Evolutionary conservation across 2,329 filamentous ascomycete species (phyloP).

Genomic region (Xylaria sp.): DNA sequence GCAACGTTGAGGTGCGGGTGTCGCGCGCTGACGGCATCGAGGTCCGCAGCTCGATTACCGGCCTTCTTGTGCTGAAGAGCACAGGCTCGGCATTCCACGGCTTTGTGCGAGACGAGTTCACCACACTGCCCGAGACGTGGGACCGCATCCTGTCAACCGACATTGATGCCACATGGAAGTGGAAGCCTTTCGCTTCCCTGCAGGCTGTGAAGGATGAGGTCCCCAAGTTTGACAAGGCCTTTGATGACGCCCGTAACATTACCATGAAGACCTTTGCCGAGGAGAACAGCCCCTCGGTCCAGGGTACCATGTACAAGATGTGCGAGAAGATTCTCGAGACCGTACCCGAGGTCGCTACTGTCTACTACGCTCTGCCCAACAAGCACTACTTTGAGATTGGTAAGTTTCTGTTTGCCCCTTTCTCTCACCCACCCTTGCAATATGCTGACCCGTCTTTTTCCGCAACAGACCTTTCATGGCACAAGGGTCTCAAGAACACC

Average conservation of each 20-base stretch:
- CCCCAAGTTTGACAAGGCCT: conserved; percentile 71
- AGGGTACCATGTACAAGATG: conserved; percentile 99
- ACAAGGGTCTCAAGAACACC: conserved; percentile 91
- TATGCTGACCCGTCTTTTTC: not conserved
- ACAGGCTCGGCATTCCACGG: conserved; percentile 95
- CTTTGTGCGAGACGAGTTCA: conserved; percentile 90
- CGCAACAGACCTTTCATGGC: conserved; percentile 79
- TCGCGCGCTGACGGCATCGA: conserved; percentile 64
- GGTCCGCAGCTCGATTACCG: conserved; percentile 72
- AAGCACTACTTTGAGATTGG: conserved; percentile 98
- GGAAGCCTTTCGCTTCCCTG: conserved; percentile 65
- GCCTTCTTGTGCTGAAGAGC: conserved; percentile 87
- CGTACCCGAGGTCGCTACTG: conserved; percentile 64
- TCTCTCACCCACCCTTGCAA: not conserved
- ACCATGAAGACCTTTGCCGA: conserved; percentile 89
- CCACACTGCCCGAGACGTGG: conserved; percentile 83
- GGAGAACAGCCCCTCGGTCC: conserved; percentile 87
- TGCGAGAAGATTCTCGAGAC: conserved; percentile 74
- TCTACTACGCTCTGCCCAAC: conserved; percentile 85
- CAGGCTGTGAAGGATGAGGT: conserved; percentile 60
- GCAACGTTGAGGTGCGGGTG: conserved; percentile 70
- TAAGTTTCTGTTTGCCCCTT: conserved; percentile 40
- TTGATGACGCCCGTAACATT: conserved; percentile 69
- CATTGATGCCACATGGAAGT: conserved; percentile 81
- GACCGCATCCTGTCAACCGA: conserved; percentile 94